Percentiles rank a stretch among this genome's conserved stretches.
These are phyloP conservation scores for Jatropha podagrica DNA, from an alignment of 441 rosid genomes.

Conservation along the genomic window DNA sequence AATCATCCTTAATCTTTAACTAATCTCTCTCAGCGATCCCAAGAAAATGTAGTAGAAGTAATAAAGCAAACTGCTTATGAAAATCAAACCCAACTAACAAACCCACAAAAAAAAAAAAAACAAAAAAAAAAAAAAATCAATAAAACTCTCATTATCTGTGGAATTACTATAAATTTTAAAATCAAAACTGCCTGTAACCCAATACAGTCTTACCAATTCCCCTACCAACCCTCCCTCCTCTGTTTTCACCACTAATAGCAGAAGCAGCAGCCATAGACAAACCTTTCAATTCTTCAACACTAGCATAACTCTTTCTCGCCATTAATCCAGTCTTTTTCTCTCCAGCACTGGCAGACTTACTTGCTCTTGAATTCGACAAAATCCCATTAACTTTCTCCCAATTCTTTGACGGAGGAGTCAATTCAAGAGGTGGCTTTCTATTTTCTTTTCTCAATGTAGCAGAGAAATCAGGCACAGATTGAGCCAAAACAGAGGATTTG, in stretches of 20 bases:
- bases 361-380: slow-evolving; percentile 52
- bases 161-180: not conserved
- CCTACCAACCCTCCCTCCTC: slow-evolving; percentile 33
- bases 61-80: not conserved
- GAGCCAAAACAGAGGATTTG: slow-evolving; percentile 45
- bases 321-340: slow-evolving; percentile 53
- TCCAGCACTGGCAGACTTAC: slow-evolving; percentile 68
- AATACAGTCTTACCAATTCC: slow-evolving; percentile 37
- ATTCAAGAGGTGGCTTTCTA: slow-evolving; percentile 46
- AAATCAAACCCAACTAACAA: not conserved
- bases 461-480: slow-evolving; percentile 79
- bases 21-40: not conserved
- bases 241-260: slow-evolving; percentile 53
- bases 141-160: not conserved
- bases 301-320: slow-evolving; percentile 71
- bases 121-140: not conserved
- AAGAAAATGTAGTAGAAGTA: not conserved
- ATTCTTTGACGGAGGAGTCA: slow-evolving; percentile 53
- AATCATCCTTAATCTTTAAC: not conserved
- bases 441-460: slow-evolving; percentile 69
- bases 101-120: not conserved
- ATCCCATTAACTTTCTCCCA: slow-evolving; percentile 36
- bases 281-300: slow-evolving; percentile 60
- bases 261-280: slow-evolving; percentile 52
- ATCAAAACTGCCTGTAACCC: slow-evolving; percentile 45